Conservation (phyloP, 2,329 filamentous ascomycete genomes). For the Aspergillus latus region DNA sequence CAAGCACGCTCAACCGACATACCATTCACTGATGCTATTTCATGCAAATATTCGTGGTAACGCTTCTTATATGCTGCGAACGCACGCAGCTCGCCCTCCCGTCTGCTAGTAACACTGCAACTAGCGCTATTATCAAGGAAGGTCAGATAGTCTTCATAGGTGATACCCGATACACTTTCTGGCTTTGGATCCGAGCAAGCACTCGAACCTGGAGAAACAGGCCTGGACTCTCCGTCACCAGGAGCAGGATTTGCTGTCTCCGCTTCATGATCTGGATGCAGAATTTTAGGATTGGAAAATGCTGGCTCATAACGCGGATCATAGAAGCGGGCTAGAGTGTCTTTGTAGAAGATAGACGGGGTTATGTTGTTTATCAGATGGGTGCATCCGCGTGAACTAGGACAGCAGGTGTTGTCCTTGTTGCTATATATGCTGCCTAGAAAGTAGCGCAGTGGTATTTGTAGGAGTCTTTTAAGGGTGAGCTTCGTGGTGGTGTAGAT, state of each 20-base stretch:
- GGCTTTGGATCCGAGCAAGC: too few relatives aligned
- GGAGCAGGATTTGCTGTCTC: too few relatives aligned
- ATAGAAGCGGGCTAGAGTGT: not conserved
- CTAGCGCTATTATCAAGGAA: too few relatives aligned
- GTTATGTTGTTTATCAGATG: not conserved
- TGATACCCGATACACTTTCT: too few relatives aligned
- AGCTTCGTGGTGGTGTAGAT: not conserved
- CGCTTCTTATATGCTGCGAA: not conserved
- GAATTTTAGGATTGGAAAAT: not conserved
- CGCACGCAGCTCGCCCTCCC: not conserved
- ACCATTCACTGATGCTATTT: not conserved
- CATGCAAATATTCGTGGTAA: not conserved
- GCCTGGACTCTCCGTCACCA: too few relatives aligned
- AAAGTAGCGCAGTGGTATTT: not conserved
- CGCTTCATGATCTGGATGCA: too few relatives aligned
- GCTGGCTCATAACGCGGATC: not conserved
- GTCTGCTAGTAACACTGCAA: too few relatives aligned
- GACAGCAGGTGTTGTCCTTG: not conserved
- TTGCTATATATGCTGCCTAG: not conserved
- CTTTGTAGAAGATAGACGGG: not conserved
- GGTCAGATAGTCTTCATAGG: too few relatives aligned
- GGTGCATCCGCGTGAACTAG: not conserved
- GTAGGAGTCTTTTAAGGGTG: not conserved
- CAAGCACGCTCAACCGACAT: not conserved
- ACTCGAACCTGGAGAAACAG: too few relatives aligned